Conservation (phyloP, 345 rosid genomes). For the Acer negundo region DNA sequence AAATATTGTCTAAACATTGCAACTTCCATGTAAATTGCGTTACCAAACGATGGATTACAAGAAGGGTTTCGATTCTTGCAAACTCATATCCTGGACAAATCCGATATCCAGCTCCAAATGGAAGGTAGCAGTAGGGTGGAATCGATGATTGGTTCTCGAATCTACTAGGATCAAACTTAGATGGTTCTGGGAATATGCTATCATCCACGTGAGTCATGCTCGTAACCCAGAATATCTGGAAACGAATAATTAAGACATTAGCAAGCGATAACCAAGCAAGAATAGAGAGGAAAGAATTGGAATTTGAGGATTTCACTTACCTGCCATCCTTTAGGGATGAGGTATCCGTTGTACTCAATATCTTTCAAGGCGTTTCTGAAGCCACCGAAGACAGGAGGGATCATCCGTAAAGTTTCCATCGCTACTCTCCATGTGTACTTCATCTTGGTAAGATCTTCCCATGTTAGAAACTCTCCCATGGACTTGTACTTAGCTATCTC, state of each 20-base stretch:
- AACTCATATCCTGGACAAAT: constrained; percentile 60
- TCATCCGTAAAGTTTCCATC: constrained; percentile 51
- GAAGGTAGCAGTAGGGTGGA: constrained; percentile 1
- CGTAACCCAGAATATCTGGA: constrained; percentile 52
- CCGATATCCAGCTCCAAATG: constrained; percentile 36
- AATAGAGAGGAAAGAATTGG: not conserved
- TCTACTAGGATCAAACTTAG: constrained; percentile 44
- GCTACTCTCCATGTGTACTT: constrained; percentile 68
- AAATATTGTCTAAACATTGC: constrained; percentile 32
- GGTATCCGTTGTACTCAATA: constrained; percentile 41
- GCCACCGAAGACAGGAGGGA: constrained; percentile 52
- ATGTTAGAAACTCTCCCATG: constrained; percentile 38
- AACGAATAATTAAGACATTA: not conserved
- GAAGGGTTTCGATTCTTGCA: constrained; percentile 53
- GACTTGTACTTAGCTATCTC: constrained; percentile 46
- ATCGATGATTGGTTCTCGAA: constrained; percentile 38
- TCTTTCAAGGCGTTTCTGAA: constrained; percentile 49
- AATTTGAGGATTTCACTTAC: constrained; percentile 27
- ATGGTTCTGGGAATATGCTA: constrained; percentile 42
- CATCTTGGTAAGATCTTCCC: constrained; percentile 64
- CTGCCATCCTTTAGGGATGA: constrained; percentile 59
- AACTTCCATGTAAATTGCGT: constrained; percentile 50
- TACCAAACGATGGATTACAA: constrained; percentile 47
- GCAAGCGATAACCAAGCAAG: not conserved
- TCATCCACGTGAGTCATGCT: constrained; percentile 47